Evolutionary conservation across 352 stramenopile species (phyloP), one percentile per base, ranked within the genome.

Genomic region (Blastocystis sp.): DNA sequence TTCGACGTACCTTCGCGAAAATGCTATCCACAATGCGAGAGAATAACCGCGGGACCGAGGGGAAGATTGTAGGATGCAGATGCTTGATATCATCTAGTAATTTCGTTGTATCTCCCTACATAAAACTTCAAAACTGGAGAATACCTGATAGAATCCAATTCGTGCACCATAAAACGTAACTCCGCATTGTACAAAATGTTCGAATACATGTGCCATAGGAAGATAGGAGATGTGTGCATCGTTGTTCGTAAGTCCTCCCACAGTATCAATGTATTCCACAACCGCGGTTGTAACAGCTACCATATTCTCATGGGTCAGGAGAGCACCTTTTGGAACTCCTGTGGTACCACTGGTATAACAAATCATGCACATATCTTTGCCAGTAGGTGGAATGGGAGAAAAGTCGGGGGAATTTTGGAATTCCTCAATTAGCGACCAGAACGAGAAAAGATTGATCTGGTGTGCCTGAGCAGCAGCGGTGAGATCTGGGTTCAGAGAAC

Each of bases 291-390:
- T 79, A n/a, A 91, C 89, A 3, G 92, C 92, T 80, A 95, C 89
- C 23, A 96, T 90, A 88, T 94, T 95, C 77, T 92, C 66, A 91
- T 99, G 96, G 41, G 93, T 94, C n/a, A 99, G 91, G 43, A 98
- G 92, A 20, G 95, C 96, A 11, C 96, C 96, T 92, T 98, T 98
- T 43, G 96, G 96, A 91, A 97, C 93, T 18, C 96, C 96, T 43
- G 96, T 98, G 29, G 96, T 98, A 34, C 96, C 96, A 3, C 93
- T 97, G 8, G 95, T 98, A 92, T 98, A 98, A 92, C 94, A 97
- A 84, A 98, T 91, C 54, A 96, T 98, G 20, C 94, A 94, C 20
- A 98, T 89, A 90, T 98, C 96, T 2, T 90, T 90, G 39, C 90
- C 76, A 53, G 92, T 90, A 0, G 94, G 93, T 4, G 47, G 90